Evolutionary conservation across 2,329 filamentous ascomycete genomes (phyloP), one percentile per base, ranked within the genome.

Genomic region (Aspergillus texensis): DNA sequence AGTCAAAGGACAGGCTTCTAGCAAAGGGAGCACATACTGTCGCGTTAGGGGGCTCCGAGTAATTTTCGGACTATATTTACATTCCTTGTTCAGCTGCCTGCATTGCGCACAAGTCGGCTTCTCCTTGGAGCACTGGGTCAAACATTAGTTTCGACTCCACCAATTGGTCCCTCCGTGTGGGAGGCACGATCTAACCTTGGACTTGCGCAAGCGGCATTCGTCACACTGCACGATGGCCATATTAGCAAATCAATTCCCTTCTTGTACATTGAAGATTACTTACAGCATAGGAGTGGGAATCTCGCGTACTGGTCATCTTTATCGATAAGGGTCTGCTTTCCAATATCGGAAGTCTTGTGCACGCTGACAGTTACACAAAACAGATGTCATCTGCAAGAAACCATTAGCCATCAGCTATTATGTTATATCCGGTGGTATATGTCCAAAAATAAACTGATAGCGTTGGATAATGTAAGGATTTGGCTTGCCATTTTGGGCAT

Each of bases 21-120:
- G 52, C 32, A 12, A 36, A 24, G 11, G 11, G 26, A 55, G 39
- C 55, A 72, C 76, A 71, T 69, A 80, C 76, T 79, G 77, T 62
- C 79, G 71, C 36, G 79, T 81, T 58, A 81, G 69, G 48, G 79
- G 78, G 58, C 78, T 80, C 55, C 79, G 71, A 48, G 73, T 73
- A n/a, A 79, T 67, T 67, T 79, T 80, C 2, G 77, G 78, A 60
- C 79, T 80, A 67, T 81, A 81, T 32, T 74, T 74, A 71, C 79
- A 81, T 63, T 78, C 72, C 63, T 78, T 78, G 60, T 74, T 73
- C 58, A 80, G 65, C 61, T 80, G 78, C 62, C 71, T 72, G 65
- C 79, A 80, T 70, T 78, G 74, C 39, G 74, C 64, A 63, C 79
- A 81, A 55, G 69, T 68, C 39, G 79, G 79, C 58, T 73, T 75